Base-by-base conservation (phyloP, 2,329 filamentous ascomycete species). In the Alternaria consortialis region DNA sequence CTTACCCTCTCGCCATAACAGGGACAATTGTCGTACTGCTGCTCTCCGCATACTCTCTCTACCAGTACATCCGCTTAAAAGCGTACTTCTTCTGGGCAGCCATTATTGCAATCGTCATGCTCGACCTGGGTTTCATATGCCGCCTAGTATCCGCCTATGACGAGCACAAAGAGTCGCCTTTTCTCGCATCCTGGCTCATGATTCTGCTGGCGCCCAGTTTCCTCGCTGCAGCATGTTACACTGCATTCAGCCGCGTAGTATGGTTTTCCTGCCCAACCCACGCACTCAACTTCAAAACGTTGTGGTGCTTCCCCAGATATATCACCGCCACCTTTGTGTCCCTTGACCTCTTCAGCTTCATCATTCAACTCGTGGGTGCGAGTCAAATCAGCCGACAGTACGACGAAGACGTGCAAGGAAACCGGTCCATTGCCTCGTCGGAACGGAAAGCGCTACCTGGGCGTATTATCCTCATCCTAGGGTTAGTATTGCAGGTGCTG, bases 51-150 rank as follows among this genome's bases (percentile, higher is more conserved):
- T 64, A 72, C 48, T 73, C 75, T 12, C 42, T 76, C 36, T 76
- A 76, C 50, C 75, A 77, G 56, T 76, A 73, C 56, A 54, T 77
- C 34, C 75, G 75, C n/a, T 68, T 76, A 40, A 68, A 68, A 36
- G 73, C 76, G 63, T 78, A 73, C 70, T 78, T 78, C 60, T 76
- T 77, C 68, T 77, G 75, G 75, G 67, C 74, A 0, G 70, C 71
- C 51, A 65, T 77, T 42, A 74, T 75, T 53, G 74, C 65, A 53
- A 65, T 78, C 5, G 8, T 74, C 23, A 77, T 86, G 69, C 84
- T 87, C 66, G 72, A 77, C 0, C 75, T 87, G 20, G 86, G 85
- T 15, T 87, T 87, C 66, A 70, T 84, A 39, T 84, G 81, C 12
- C 83, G 86, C 54, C 74, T 81, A 5, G 65, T 84, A 23, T 82